phyloP scores from a whole-genome alignment of 2,329 filamentous ascomycete species.

The Colletotrichum agaves region DNA sequence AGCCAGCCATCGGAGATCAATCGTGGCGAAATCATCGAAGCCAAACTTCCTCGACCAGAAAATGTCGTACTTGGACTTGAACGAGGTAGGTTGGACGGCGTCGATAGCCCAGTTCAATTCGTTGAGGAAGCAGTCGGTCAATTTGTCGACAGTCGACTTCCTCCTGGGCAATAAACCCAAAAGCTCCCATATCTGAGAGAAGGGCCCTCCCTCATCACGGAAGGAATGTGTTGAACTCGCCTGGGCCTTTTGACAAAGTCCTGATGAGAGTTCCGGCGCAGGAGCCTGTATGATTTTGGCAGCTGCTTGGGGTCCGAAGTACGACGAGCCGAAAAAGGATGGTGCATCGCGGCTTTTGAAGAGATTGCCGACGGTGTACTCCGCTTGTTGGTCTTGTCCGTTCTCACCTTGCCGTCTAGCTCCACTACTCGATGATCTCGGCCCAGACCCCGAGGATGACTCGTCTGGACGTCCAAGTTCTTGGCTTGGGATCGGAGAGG shows the following conservation, averaged over 20 bases:
- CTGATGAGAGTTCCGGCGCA: slow-evolving; percentile 39
- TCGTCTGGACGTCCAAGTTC: slow-evolving; percentile 1
- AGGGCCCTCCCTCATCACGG: slow-evolving; percentile 39
- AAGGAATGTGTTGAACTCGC: slow-evolving; percentile 33
- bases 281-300: slow-evolving; percentile 46
- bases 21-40: slow-evolving; percentile 51
- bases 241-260: slow-evolving; percentile 39
- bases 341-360: slow-evolving; percentile 46
- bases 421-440: slow-evolving; percentile 6
- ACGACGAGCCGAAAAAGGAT: slow-evolving; percentile 46
- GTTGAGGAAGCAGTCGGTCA: slow-evolving; percentile 47
- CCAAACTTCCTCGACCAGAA: slow-evolving; percentile 54
- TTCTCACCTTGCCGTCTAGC: slow-evolving; percentile 18
- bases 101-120: slow-evolving; percentile 52
- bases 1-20: slow-evolving; percentile 54
- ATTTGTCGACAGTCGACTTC: slow-evolving; percentile 49
- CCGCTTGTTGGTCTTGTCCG: slow-evolving; percentile 20
- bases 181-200: slow-evolving; percentile 54
- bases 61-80: slow-evolving; percentile 48
- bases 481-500: not conserved
- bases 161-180: slow-evolving; percentile 51
- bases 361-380: slow-evolving; percentile 43
- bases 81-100: slow-evolving; percentile 48
- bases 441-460: slow-evolving; percentile 1
- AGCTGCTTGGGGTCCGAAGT: slow-evolving; percentile 48